Evolutionary conservation across 1,139 yeast genomes (phyloP).

Genomic region (Zygotorulaspora mrakii): DNA sequence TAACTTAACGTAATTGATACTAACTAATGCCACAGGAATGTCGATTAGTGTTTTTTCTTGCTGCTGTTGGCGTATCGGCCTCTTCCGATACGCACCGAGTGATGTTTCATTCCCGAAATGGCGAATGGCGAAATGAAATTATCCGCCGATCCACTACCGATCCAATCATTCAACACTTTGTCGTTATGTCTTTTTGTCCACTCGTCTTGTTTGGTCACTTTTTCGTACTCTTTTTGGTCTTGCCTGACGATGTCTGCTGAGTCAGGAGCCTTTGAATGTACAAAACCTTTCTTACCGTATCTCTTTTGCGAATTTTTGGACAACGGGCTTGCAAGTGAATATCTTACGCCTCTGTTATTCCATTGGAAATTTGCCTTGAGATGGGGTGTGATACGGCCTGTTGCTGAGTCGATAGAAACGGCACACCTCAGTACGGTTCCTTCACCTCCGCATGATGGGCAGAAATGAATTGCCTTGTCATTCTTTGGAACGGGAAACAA

Average conservation of each 20-base stretch:
- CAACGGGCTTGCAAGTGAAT: constrained; percentile 69
- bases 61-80: constrained; percentile 75
- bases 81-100: constrained; percentile 75
- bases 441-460: constrained; percentile 92
- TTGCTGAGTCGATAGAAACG: constrained; percentile 71
- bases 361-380: constrained; percentile 89
- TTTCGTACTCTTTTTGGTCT: constrained; percentile 90
- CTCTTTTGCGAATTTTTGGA: constrained; percentile 60
- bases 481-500: constrained; percentile 72
- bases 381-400: constrained; percentile 88
- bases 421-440: constrained; percentile 86
- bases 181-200: constrained; percentile 88
- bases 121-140: constrained; percentile 89
- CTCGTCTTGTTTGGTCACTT: constrained; percentile 79
- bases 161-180: constrained; percentile 79
- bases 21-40: background rate
- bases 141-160: constrained; percentile 90
- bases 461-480: constrained; percentile 79
- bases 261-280: constrained; percentile 58
- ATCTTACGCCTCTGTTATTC: constrained; percentile 84
- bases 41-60: constrained; percentile 14
- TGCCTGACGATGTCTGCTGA: constrained; percentile 63
- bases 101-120: constrained; percentile 55
- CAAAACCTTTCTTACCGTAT: constrained; percentile 69
- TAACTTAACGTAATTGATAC: no score